These are phyloP conservation scores for Pinus taeda DNA, from an alignment of 75 land plant species.

Conservation along the genomic window DNA sequence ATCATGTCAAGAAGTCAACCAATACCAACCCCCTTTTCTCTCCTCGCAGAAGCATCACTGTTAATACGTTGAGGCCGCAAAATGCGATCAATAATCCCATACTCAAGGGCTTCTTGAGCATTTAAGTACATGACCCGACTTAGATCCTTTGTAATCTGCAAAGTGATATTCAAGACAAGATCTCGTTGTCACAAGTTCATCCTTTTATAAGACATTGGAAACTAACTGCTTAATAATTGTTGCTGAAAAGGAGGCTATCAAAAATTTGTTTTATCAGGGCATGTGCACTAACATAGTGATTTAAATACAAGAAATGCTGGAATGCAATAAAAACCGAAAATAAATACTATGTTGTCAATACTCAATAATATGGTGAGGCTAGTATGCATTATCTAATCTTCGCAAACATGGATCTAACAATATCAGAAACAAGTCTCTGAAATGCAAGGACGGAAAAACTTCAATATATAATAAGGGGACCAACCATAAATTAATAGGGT, in stretches of 20 bases:
- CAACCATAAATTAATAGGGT: too few species aligned
- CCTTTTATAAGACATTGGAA: neutral
- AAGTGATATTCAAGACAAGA: neutral
- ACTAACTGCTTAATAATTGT: neutral
- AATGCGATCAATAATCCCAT: slow-evolving; percentile 85
- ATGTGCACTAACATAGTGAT: neutral
- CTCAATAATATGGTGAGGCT: neutral
- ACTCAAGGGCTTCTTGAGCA: slow-evolving; percentile 83
- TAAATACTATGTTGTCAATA: slow-evolving; percentile 1
- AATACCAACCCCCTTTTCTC: slow-evolving; percentile 44
- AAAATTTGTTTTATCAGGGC: neutral
- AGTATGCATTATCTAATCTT: too few species aligned
- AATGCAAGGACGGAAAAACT: too few species aligned
- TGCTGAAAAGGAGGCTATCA: neutral
- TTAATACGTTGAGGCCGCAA: slow-evolving; percentile 70
- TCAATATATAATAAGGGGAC: too few species aligned
- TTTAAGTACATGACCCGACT: slow-evolving; percentile 68
- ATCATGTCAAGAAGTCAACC: slow-evolving; percentile 31
- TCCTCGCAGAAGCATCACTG: slow-evolving; percentile 54
- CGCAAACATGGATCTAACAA: too few species aligned
- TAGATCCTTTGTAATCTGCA: slow-evolving; percentile 77
- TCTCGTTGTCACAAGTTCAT: neutral
- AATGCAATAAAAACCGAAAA: neutral
- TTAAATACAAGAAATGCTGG: neutral
- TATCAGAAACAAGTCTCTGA: too few species aligned